Percentiles rank a stretch among this genome's conserved stretches.
These are phyloP conservation scores for Panicum virgatum DNA, from an alignment of 202 grass and related monocot species.

Conservation along the genomic window DNA sequence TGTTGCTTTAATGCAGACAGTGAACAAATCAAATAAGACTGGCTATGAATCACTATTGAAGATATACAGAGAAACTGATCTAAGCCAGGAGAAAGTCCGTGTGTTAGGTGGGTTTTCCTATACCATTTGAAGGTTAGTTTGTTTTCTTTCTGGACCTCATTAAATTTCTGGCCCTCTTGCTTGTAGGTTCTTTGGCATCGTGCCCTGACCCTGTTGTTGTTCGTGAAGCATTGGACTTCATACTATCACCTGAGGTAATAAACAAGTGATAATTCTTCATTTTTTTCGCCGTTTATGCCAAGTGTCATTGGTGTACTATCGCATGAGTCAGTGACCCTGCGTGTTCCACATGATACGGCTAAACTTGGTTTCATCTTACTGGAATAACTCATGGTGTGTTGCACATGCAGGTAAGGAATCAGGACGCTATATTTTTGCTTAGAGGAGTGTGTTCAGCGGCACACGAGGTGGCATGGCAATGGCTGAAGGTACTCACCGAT, in stretches of 20 bases:
- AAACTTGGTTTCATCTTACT: too few relatives aligned
- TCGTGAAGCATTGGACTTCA: conserved; percentile 66
- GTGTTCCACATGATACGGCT: not conserved
- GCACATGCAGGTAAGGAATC: conserved; percentile 71
- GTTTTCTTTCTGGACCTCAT: conserved; percentile 1
- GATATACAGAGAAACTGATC: conserved; percentile 88
- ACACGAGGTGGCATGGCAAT: conserved; percentile 82
- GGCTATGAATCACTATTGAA: conserved; percentile 86
- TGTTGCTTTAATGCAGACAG: conserved; percentile 80
- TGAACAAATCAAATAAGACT: conserved; percentile 64
- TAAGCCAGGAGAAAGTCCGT: conserved; percentile 95
- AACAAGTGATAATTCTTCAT: not conserved
- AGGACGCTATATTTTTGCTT: conserved; percentile 73
- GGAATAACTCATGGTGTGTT: conserved; percentile 18
- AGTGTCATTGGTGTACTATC: not conserved
- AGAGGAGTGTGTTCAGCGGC: conserved; percentile 59
- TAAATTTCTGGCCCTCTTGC: not conserved
- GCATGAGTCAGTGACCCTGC: not conserved
- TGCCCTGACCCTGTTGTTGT: conserved; percentile 75
- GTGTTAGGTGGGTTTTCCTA: conserved; percentile 59
- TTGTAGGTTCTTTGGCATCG: conserved; percentile 75
- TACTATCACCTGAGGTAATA: conserved; percentile 78
- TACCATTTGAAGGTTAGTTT: not conserved
- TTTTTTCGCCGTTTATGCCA: not conserved
- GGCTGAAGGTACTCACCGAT: conserved; percentile 85